A percentile compares a stretch with the other conserved stretches of the same genome.
Evolutionary conservation across 1,284 basidiomycete species (phyloP).

Genomic region (Xanthoconium separans): DNA sequence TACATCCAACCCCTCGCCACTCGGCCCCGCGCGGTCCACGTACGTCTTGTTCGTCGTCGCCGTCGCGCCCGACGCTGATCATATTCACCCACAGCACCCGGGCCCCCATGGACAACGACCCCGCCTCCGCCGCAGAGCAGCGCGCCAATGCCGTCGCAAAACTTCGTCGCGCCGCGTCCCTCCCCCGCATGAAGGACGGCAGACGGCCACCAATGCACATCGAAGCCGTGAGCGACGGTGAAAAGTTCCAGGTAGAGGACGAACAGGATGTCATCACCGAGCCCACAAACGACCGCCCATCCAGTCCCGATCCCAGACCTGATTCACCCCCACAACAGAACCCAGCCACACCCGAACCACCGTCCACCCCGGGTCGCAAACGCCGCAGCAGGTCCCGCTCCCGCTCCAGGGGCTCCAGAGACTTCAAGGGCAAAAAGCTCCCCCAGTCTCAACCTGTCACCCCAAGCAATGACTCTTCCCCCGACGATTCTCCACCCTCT

Average conservation of each 20-base stretch:
- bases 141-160: conserved; percentile 85
- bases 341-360: conserved; percentile 37
- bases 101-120: conserved; percentile 41
- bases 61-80: neutral
- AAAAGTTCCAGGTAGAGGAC: conserved; percentile 48
- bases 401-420: conserved; percentile 70
- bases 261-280: conserved; percentile 26
- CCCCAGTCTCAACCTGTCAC: conserved; percentile 44
- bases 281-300: conserved; percentile 19
- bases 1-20: conserved; percentile 14
- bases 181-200: conserved; percentile 86
- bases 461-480: conserved; percentile 62
- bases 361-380: conserved; percentile 44
- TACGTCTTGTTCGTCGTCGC: conserved; percentile 1
- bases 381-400: conserved; percentile 75
- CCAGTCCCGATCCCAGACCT: conserved; percentile 18
- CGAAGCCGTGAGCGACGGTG: conserved; percentile 75
- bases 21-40: conserved; percentile 5
- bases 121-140: conserved; percentile 58
- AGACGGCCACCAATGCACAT: conserved; percentile 80
- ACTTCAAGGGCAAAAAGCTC: conserved; percentile 61
- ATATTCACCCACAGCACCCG: neutral
- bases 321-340: conserved; percentile 24
- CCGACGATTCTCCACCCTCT: conserved; percentile 53
- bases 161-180: conserved; percentile 84